Evolutionary conservation across 768 basidiomycete genomes (phyloP).

Genomic region (Boletus rufocinnamomeus): DNA sequence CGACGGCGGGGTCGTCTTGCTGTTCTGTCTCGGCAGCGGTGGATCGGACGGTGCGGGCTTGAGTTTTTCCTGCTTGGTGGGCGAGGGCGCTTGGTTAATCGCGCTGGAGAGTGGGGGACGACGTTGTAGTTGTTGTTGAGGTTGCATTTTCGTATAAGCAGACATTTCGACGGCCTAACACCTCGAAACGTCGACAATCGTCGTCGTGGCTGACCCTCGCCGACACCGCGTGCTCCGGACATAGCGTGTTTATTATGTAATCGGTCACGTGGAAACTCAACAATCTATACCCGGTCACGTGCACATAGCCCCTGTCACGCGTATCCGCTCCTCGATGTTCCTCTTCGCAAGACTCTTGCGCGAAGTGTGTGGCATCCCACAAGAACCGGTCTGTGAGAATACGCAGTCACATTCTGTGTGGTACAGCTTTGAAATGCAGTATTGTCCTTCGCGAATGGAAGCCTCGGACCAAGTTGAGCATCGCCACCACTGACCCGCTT

Average conservation of each 20-base stretch:
- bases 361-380: slow-evolving; percentile 4
- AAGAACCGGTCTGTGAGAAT: background rate
- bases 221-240: slow-evolving; percentile 14
- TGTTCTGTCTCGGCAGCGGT: slow-evolving; percentile 79
- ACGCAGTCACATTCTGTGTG: background rate
- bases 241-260: slow-evolving; percentile 36
- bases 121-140: slow-evolving; percentile 28
- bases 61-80: slow-evolving; percentile 42
- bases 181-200: slow-evolving; percentile 36
- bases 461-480: background rate
- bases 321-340: background rate
- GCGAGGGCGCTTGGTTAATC: slow-evolving; percentile 39
- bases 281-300: slow-evolving; percentile 25
- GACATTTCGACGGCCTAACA: slow-evolving; percentile 52
- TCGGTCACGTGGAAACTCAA: slow-evolving; percentile 33
- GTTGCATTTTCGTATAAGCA: slow-evolving; percentile 35
- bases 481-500: background rate
- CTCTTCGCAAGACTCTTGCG: slow-evolving; percentile 5
- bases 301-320: slow-evolving; percentile 21
- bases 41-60: slow-evolving; percentile 51
- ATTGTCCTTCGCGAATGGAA: background rate
- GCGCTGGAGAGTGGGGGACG: slow-evolving; percentile 48
- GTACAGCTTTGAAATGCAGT: background rate
- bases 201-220: slow-evolving; percentile 18
- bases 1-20: slow-evolving; percentile 77